Evolutionary conservation across 1,284 basidiomycete species (phyloP).

Genomic region (Ganoderma lucidum): DNA sequence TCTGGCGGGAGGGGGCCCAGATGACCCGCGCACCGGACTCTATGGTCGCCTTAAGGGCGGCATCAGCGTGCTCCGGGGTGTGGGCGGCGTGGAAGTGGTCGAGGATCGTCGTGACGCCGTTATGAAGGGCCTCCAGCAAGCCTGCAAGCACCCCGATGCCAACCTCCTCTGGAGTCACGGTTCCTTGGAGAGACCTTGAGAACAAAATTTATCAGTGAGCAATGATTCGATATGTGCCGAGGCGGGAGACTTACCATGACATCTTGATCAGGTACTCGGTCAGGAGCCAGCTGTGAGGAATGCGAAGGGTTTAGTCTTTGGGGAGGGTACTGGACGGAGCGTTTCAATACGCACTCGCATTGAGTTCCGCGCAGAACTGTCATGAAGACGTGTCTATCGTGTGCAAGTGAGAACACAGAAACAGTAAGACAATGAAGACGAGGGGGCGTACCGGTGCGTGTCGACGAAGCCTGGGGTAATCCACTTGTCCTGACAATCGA

Average conservation of each 20-base stretch:
- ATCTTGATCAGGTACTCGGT: slow-evolving; percentile 44
- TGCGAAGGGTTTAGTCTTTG: neutral
- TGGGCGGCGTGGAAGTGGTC: slow-evolving; percentile 45
- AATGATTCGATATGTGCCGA: neutral
- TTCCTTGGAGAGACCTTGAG: slow-evolving; percentile 36
- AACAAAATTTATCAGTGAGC: neutral
- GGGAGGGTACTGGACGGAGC: neutral
- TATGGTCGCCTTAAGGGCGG: slow-evolving; percentile 39
- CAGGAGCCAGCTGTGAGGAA: slow-evolving; percentile 37
- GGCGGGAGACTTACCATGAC: slow-evolving; percentile 32
- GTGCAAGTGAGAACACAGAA: neutral
- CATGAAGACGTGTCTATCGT: slow-evolving; percentile 43
- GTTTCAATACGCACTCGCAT: slow-evolving; percentile 37
- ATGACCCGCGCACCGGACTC: slow-evolving; percentile 43
- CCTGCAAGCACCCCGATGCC: slow-evolving; percentile 44
- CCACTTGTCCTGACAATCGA: slow-evolving; percentile 44
- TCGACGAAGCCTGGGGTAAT: slow-evolving; percentile 44
- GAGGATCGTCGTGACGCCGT: slow-evolving; percentile 43
- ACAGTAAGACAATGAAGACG: neutral
- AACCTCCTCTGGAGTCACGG: slow-evolving; percentile 41
- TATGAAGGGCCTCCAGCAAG: slow-evolving; percentile 44
- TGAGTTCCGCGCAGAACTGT: slow-evolving; percentile 40
- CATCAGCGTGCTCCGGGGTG: slow-evolving; percentile 41
- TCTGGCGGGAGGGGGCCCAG: slow-evolving; percentile 41
- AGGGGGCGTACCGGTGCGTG: slow-evolving; percentile 39